Percentiles rank a stretch among this genome's conserved stretches.
Evolutionary conservation across 805 yeast species (phyloP).

Genomic region (Candida jianshihensis): DNA sequence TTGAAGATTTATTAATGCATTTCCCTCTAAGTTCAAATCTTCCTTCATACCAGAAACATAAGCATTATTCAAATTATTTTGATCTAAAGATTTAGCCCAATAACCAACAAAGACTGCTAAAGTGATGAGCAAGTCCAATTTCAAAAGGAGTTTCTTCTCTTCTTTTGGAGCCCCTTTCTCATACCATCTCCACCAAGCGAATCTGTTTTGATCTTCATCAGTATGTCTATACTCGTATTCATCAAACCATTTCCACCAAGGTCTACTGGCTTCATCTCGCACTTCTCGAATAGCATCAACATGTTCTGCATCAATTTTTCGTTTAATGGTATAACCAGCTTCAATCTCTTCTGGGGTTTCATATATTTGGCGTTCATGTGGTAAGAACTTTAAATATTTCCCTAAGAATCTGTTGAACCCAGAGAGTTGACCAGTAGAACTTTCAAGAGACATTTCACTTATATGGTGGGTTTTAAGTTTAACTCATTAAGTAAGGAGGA

Average conservation of each 20-base stretch:
- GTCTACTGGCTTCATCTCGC: slow-evolving; percentile 25
- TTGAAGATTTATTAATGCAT: slow-evolving; percentile 56
- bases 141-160: slow-evolving; percentile 37
- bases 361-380: neutral
- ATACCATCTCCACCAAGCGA: slow-evolving; percentile 4
- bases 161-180: slow-evolving; percentile 22
- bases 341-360: neutral
- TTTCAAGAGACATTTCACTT: no score
- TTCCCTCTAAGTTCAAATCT: slow-evolving; percentile 51
- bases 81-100: slow-evolving; percentile 64
- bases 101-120: slow-evolving; percentile 51
- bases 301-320: neutral
- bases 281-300: slow-evolving; percentile 3
- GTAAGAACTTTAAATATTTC: no score
- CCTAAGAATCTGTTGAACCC: no score
- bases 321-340: no score
- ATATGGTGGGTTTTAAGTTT: no score
- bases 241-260: no score
- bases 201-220: neutral
- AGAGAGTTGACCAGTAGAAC: no score
- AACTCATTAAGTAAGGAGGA: no score
- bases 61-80: slow-evolving; percentile 53
- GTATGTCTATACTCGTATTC: slow-evolving; percentile 11
- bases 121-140: slow-evolving; percentile 46
- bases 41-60: slow-evolving; percentile 58